Percentiles rank a stretch among this genome's conserved stretches.
phyloP scores from a whole-genome alignment of 257 asterid species.

The Nicotiana otophora region DNA sequence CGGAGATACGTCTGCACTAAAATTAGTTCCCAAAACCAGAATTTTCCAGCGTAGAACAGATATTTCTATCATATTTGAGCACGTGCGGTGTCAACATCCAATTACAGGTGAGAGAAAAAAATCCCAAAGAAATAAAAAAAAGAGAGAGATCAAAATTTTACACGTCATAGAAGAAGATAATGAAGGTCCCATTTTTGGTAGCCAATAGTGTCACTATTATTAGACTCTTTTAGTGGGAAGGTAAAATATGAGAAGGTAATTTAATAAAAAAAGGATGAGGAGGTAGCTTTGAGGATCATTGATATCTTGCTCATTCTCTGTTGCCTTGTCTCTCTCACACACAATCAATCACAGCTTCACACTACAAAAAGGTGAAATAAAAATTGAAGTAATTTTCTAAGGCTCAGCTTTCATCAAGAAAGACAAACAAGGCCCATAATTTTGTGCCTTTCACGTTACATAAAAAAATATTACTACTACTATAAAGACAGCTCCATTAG shows the following conservation, averaged over 20 bases:
- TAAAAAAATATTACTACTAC: background rate
- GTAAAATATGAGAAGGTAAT: background rate
- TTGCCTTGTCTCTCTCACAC: slow-evolving; percentile 1
- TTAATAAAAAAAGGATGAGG: background rate
- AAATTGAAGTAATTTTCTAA: slow-evolving; percentile 8
- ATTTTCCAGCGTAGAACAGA: background rate
- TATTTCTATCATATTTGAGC: background rate
- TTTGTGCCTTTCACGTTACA: background rate
- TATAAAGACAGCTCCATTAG: slow-evolving; percentile 29
- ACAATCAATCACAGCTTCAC: slow-evolving; percentile 11
- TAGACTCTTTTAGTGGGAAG: background rate
- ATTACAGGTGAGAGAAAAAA: background rate
- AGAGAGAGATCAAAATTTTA: background rate
- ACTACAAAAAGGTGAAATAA: background rate
- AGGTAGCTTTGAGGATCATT: slow-evolving; percentile 2
- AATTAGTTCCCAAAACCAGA: too few relatives aligned
- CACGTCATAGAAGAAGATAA: background rate
- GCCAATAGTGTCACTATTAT: slow-evolving; percentile 18
- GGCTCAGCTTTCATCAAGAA: slow-evolving; percentile 3
- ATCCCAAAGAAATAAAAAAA: background rate
- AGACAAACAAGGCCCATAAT: slow-evolving; percentile 8
- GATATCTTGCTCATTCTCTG: background rate
- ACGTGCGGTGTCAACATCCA: background rate
- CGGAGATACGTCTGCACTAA: too few relatives aligned
- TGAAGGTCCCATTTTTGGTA: background rate